Evolutionary conservation across 768 basidiomycete species (phyloP).

Genomic region (Agaricus blazei): DNA sequence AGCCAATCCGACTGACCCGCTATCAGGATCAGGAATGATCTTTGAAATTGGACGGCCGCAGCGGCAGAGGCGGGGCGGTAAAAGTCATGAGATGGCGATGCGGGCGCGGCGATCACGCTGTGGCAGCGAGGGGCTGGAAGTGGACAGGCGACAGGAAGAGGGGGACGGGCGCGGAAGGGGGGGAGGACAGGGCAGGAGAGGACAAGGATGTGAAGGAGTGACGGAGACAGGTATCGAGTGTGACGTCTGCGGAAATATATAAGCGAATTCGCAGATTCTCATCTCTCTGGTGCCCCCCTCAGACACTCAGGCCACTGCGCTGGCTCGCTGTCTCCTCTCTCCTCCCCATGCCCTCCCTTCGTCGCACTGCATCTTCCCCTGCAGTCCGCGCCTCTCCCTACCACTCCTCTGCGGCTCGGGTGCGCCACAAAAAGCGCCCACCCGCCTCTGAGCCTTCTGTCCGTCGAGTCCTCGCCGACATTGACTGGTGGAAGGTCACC

Average conservation of each 20-base stretch:
- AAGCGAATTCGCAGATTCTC: constrained; percentile 29
- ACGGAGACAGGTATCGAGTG: constrained; percentile 17
- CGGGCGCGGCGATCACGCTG: not conserved
- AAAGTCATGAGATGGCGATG: too few relatives aligned
- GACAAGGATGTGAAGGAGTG: constrained; percentile 10
- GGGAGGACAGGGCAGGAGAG: constrained; percentile 11
- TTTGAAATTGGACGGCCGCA: not conserved
- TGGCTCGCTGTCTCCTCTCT: constrained; percentile 38
- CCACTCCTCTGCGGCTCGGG: constrained; percentile 30
- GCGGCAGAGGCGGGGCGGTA: not conserved
- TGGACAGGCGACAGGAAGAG: too few relatives aligned
- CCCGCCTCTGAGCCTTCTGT: constrained; percentile 60
- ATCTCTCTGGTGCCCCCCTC: constrained; percentile 27
- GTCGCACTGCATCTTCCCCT: constrained; percentile 69
- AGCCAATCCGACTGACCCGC: constrained; percentile 2
- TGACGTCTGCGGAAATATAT: constrained; percentile 38
- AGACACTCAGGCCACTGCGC: constrained; percentile 38
- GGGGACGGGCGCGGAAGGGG: constrained; percentile 3
- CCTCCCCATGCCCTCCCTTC: constrained; percentile 63
- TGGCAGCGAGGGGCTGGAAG: too few relatives aligned
- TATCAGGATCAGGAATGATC: constrained; percentile 8
- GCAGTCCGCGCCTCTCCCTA: constrained; percentile 69
- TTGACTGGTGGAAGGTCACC: constrained; percentile 83
- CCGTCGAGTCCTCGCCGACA: constrained; percentile 77
- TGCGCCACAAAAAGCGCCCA: constrained; percentile 53